Conservation (phyloP, 257 asterid genomes). For the Osmanthus fragrans region DNA sequence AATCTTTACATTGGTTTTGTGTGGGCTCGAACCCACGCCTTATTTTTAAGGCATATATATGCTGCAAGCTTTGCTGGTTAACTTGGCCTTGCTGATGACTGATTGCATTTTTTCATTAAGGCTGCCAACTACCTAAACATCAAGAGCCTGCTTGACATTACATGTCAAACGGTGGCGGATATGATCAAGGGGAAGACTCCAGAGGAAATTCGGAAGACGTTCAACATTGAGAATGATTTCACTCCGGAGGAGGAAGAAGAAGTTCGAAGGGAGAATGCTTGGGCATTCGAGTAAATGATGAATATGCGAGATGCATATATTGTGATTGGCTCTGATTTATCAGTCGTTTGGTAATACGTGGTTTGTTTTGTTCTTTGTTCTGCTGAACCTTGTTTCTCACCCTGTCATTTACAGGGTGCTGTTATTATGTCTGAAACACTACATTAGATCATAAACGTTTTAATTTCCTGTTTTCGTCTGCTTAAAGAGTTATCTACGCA, state of each 20-base stretch:
- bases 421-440: not conserved
- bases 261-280: conserved; percentile 66
- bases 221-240: conserved; percentile 69
- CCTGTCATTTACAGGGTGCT: not conserved
- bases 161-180: conserved; percentile 65
- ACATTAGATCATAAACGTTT: not conserved
- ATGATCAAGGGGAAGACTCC: conserved; percentile 74
- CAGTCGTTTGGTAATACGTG: not conserved
- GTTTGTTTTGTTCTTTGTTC: not conserved
- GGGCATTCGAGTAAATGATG: conserved; percentile 63
- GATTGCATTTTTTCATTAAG: conserved; percentile 19
- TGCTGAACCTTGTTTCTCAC: not conserved
- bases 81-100: not conserved
- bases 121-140: conserved; percentile 79
- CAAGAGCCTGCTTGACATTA: conserved; percentile 62
- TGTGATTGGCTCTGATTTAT: not conserved
- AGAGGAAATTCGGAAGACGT: conserved; percentile 63
- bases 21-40: not conserved
- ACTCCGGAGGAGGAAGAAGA: conserved; percentile 70
- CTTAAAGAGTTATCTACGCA: too few species aligned
- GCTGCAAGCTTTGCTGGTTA: not conserved
- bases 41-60: not conserved
- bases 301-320: not conserved
- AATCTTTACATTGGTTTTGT: not conserved
- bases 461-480: not conserved